phyloP scores from a whole-genome alignment of 139 green algal species.

The Mychonastes homosphaera region DNA sequence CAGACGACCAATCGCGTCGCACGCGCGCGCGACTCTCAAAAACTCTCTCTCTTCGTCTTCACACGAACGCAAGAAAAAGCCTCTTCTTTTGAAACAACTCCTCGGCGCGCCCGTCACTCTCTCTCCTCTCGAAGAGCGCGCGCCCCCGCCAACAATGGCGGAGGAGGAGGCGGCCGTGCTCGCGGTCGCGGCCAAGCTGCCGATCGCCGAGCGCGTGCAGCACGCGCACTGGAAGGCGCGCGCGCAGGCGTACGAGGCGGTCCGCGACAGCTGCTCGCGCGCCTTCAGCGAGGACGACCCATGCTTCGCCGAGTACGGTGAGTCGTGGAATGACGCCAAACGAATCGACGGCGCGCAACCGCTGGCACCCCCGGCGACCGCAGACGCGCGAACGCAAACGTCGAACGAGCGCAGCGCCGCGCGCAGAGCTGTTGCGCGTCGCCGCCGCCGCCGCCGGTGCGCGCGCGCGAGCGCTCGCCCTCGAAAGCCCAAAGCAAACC shows the following conservation, averaged over 20 bases:
- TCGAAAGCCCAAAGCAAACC: not conserved
- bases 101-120: no score
- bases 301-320: constrained; percentile 55
- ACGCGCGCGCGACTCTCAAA: no score
- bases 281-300: constrained; percentile 53
- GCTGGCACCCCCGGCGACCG: not conserved
- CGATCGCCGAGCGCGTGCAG: constrained; percentile 41
- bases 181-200: constrained; percentile 46
- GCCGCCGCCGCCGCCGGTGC: not conserved
- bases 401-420: not conserved
- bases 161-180: constrained; percentile 55
- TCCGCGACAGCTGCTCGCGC: constrained; percentile 36
- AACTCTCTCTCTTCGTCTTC: no score
- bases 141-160: constrained; percentile 16
- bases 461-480: not conserved
- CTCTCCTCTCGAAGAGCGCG: not conserved
- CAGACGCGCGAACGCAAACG: no score
- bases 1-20: no score
- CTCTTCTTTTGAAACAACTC: no score
- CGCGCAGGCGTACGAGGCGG: constrained; percentile 62
- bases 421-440: not conserved
- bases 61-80: no score
- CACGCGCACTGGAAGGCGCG: constrained; percentile 89
- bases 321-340: not conserved
- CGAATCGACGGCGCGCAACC: not conserved